phyloP scores from a whole-genome alignment of 1,284 basidiomycete genomes.

The Moniliophthora roreri region DNA sequence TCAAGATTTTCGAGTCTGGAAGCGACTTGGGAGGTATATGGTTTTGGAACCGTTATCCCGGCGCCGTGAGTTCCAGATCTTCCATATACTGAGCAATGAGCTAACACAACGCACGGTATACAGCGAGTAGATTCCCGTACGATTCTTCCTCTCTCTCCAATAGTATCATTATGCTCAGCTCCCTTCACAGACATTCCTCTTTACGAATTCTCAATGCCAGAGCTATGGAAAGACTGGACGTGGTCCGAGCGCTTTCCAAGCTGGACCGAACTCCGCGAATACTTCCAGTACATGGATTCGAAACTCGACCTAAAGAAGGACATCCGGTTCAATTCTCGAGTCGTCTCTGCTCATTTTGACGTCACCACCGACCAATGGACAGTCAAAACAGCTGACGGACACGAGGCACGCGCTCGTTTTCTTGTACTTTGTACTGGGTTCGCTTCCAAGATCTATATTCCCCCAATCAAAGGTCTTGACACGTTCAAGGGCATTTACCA shows the following conservation, averaged over 20 bases:
- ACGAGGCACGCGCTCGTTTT: conserved; percentile 17
- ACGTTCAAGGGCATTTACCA: conserved; percentile 23
- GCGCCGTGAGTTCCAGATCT: conserved; percentile 16
- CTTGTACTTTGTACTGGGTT: conserved; percentile 25
- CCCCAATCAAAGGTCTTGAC: conserved; percentile 21
- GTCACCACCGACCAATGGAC: conserved; percentile 20
- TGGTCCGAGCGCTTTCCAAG: conserved; percentile 26
- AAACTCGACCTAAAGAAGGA: conserved; percentile 25
- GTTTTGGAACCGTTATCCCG: conserved; percentile 28
- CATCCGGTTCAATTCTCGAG: conserved; percentile 24
- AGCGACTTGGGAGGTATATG: conserved; percentile 24
- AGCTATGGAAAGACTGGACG: conserved; percentile 26
- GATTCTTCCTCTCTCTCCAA: no score
- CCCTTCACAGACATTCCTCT: conserved; percentile 5
- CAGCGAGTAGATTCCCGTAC: no score
- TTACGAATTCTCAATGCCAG: conserved; percentile 23
- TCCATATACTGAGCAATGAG: no score
- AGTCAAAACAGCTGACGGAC: conserved; percentile 20
- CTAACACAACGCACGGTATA: no score
- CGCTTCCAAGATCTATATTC: conserved; percentile 22
- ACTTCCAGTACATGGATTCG: conserved; percentile 24
- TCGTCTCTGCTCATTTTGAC: conserved; percentile 23
- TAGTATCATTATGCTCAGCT: no score
- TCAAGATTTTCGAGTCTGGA: conserved; percentile 24
- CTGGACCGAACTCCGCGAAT: conserved; percentile 22